Conservation (phyloP, 169 alveolate genomes). For the Amoebophrya sp. region DNA sequence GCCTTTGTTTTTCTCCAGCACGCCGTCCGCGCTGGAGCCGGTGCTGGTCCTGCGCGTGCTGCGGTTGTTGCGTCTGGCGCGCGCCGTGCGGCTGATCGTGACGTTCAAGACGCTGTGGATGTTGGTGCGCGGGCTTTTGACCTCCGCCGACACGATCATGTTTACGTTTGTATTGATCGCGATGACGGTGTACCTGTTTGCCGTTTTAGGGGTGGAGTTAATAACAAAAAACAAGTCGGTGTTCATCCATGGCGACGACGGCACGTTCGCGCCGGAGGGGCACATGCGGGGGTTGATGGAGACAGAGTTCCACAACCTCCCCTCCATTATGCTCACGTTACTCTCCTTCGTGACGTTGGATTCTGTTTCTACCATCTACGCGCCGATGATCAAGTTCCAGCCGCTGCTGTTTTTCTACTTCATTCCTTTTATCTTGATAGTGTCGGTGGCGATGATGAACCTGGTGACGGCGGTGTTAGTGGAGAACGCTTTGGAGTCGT, state of each 20-base stretch:
- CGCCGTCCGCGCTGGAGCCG: not conserved
- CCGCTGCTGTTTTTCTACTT: not conserved
- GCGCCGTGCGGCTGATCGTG: not conserved
- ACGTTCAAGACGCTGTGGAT: slow-evolving; percentile 7
- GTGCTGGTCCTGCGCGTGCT: slow-evolving; percentile 9
- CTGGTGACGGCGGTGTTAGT: not conserved
- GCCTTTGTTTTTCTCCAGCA: not conserved
- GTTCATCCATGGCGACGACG: not conserved
- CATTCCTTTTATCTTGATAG: not conserved
- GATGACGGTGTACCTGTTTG: not conserved
- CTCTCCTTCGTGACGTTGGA: not conserved
- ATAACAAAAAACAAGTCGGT: not conserved
- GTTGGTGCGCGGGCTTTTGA: slow-evolving; percentile 1
- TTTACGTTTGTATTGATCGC: not conserved
- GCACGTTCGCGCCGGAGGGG: not conserved
- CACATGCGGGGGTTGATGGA: not conserved
- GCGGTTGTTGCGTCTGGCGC: not conserved
- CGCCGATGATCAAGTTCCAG: not conserved
- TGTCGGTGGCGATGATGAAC: not conserved
- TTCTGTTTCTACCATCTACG: not conserved
- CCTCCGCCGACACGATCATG: not conserved
- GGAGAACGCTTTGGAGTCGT: not conserved
- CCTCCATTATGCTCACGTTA: not conserved
- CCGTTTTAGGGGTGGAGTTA: not conserved
- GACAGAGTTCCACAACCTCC: not conserved